These are phyloP conservation scores for Colletotrichum plurivorum DNA, from an alignment of 2,329 filamentous ascomycete genomes.

Conservation along the genomic window DNA sequence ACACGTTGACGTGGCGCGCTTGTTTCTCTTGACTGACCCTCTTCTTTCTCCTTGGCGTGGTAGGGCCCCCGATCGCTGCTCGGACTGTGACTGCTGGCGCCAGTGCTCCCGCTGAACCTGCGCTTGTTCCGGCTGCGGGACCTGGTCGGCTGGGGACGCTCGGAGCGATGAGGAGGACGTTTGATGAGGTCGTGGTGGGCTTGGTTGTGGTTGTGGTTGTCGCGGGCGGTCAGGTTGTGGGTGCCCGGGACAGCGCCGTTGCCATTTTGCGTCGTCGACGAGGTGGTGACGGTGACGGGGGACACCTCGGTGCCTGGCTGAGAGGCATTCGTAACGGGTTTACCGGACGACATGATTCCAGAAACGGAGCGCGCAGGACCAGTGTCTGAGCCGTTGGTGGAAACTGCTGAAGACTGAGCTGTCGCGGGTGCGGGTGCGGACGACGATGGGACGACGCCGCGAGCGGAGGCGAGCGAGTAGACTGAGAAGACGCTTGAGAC, in stretches of 20 bases:
- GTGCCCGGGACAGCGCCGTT: constrained; percentile 54
- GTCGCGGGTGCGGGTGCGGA: constrained; percentile 59
- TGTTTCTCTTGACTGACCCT: constrained; percentile 54
- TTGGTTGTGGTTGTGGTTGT: constrained; percentile 43
- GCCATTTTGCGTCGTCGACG: constrained; percentile 56
- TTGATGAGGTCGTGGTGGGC: constrained; percentile 59
- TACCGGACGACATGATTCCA: constrained; percentile 62
- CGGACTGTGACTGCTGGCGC: constrained; percentile 84
- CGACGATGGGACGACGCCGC: constrained; percentile 66
- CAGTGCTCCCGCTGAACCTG: constrained; percentile 85
- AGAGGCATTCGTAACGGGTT: constrained; percentile 54
- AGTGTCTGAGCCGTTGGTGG: constrained; percentile 67
- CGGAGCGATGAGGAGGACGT: constrained; percentile 46
- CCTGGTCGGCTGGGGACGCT: constrained; percentile 64
- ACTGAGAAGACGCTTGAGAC: constrained; percentile 82
- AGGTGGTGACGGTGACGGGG: constrained; percentile 68
- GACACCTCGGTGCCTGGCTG: constrained; percentile 67
- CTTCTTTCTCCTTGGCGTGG: constrained; percentile 68
- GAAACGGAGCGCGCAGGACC: constrained; percentile 58
- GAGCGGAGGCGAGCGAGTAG: constrained; percentile 77
- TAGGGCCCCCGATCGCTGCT: constrained; percentile 76
- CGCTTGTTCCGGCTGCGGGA: constrained; percentile 80
- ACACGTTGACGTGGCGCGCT: constrained; percentile 37
- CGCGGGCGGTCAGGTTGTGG: constrained; percentile 63
- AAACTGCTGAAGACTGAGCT: constrained; percentile 64